phyloP scores from a whole-genome alignment of 2,329 filamentous ascomycete genomes.

The Pyrenophora teres region DNA sequence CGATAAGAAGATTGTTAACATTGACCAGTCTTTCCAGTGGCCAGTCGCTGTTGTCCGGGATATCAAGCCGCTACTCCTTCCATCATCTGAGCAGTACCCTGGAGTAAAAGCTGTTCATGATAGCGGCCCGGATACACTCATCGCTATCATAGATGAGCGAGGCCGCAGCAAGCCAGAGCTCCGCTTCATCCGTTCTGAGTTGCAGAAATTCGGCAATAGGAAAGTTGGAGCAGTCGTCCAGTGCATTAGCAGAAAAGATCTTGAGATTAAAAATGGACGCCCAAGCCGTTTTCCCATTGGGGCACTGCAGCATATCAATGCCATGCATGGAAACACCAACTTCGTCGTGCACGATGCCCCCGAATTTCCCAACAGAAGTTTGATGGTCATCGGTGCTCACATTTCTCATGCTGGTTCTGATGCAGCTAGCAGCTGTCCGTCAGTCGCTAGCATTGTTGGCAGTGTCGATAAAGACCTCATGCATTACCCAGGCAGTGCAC shows the following conservation, averaged over 20 bases:
- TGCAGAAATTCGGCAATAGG: constrained; percentile 4
- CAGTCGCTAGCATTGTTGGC: constrained; percentile 7
- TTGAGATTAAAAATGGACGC: not conserved
- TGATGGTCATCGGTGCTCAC: constrained; percentile 9
- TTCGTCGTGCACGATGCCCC: not conserved
- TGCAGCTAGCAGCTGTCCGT: constrained; percentile 4
- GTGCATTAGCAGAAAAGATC: not conserved
- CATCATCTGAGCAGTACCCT: not conserved
- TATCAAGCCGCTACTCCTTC: not conserved
- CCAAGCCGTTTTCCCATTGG: not conserved
- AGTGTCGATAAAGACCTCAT: not conserved
- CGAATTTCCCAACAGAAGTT: not conserved
- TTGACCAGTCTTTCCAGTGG: not conserved
- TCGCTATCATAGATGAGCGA: not conserved
- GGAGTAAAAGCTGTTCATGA: not conserved
- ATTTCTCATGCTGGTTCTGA: constrained; percentile 1
- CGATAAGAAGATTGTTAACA: not conserved
- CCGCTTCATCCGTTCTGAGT: not conserved
- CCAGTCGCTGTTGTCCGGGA: not conserved
- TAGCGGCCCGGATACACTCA: not conserved
- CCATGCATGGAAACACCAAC: not conserved
- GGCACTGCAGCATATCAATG: not conserved
- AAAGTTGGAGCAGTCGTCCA: constrained; percentile 1
- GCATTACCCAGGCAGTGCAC: not conserved
- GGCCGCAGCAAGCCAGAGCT: not conserved